Base-by-base conservation (phyloP, 345 rosid species). In the Acer campestre region DNA sequence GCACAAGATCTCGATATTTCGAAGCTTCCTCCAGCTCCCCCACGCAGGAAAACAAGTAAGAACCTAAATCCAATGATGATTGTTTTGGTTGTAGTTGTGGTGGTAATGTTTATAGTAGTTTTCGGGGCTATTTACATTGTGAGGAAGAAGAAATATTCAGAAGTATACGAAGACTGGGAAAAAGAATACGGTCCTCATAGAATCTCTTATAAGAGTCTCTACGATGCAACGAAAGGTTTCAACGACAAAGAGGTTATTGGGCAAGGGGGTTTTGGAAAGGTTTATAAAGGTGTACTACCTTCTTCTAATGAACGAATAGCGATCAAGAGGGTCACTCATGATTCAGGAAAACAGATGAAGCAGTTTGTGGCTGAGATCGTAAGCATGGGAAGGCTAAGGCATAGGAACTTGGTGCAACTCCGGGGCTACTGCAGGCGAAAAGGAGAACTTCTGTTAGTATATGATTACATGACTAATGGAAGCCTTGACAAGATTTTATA, bases 81-180 rank as follows among this genome's bases (percentile, higher is more conserved):
- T 14, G 10, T 59, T 65, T 70, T 86, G 4, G 35, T 76, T 20
- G 75, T 80, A 23, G 75, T 67, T 70, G 58, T 82, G 38, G 75
- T 78, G 61, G 2, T 75, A 20, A 12, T 73, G 59, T 44, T 79
- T 22, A 61, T 82, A 35, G 79, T 61, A 20, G 48, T 80, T 23
- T 77, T 35, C 18, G 71, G 67, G 67, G 77, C 82, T 11, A 53
- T 79, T 42, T 88, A 77, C 56, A 5, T 61, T 17, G 51, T 80
- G 27, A 70, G 81, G 76, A 84, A 35, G 73, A 86, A 51, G 80
- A 92, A 88, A 80, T 89, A 81, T 13, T 88, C 84, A 17, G 94
- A 92, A 78, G 84, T 81, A 53, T 65, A 82, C 4, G 94, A 92
- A 79, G 97, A 90, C 42, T 89, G 93, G 97, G 97, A 89, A 75